Conservation (phyloP, 2,329 filamentous ascomycete genomes). For the Claviceps africana region DNA sequence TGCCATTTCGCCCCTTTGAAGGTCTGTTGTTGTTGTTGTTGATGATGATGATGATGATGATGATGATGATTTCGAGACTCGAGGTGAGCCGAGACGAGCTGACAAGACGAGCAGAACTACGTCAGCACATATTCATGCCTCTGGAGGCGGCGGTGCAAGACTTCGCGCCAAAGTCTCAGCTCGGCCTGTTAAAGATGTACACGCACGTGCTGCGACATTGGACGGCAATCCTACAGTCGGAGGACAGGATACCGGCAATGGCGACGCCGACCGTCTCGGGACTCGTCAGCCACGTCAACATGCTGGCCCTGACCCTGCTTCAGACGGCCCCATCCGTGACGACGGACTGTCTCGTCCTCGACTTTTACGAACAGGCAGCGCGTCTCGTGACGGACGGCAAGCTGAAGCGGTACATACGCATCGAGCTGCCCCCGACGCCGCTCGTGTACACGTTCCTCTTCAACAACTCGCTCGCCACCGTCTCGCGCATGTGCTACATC, state of each 20-base stretch:
- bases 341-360: slow-evolving; percentile 44
- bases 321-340: slow-evolving; percentile 33
- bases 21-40: no score
- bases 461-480: slow-evolving; percentile 43
- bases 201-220: slow-evolving; percentile 49
- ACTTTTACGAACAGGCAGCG: slow-evolving; percentile 54
- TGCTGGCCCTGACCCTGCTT: slow-evolving; percentile 43
- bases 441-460: slow-evolving; percentile 62
- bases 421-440: slow-evolving; percentile 52
- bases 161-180: slow-evolving; percentile 36
- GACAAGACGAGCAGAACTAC: slow-evolving; percentile 29
- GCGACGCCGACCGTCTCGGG: slow-evolving; percentile 25
- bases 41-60: no score
- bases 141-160: slow-evolving; percentile 39
- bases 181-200: slow-evolving; percentile 53
- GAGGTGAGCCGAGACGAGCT: background rate
- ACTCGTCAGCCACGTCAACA: slow-evolving; percentile 35
- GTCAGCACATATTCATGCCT: slow-evolving; percentile 31
- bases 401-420: slow-evolving; percentile 41
- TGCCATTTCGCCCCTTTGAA: slow-evolving; percentile 40
- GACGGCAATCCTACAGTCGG: slow-evolving; percentile 31
- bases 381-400: slow-evolving; percentile 37
- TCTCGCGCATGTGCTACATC: slow-evolving; percentile 56
- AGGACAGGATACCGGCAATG: slow-evolving; percentile 20
- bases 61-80: no score